Percentiles rank a stretch among this genome's conserved stretches.
phyloP scores from a whole-genome alignment of 768 basidiomycete genomes.

The Kondoa malvinella region DNA sequence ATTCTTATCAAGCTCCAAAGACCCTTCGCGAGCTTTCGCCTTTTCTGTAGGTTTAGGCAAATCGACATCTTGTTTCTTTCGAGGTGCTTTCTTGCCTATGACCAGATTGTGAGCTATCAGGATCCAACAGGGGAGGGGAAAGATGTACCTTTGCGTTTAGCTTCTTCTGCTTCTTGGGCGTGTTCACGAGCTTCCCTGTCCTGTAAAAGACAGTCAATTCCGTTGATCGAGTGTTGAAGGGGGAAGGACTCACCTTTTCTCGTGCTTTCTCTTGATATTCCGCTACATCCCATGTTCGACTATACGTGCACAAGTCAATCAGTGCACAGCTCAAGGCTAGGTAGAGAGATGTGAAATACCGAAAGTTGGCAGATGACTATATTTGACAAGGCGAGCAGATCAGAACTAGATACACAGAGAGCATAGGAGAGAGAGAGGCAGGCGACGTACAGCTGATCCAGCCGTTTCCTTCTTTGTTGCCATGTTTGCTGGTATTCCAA shows the following conservation, averaged over 20 bases:
- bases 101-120: conserved; percentile 3
- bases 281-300: conserved; percentile 90
- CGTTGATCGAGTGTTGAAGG: neutral
- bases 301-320: conserved; percentile 13
- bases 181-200: conserved; percentile 63
- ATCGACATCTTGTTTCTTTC: conserved; percentile 38
- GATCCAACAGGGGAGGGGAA: neutral
- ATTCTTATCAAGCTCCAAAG: conserved; percentile 86
- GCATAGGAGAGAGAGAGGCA: too few relatives aligned
- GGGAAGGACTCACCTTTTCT: conserved; percentile 36
- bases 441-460: too few relatives aligned
- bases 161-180: conserved; percentile 71
- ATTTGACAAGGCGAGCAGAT: too few relatives aligned
- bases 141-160: conserved; percentile 56
- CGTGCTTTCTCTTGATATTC: conserved; percentile 67
- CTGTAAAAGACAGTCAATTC: conserved; percentile 12
- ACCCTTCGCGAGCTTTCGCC: conserved; percentile 68
- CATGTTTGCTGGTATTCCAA: neutral
- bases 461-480: too few relatives aligned
- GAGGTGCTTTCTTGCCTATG: conserved; percentile 51
- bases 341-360: neutral
- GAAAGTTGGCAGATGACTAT: neutral
- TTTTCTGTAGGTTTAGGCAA: conserved; percentile 84
- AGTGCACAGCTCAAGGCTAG: neutral
- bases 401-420: too few relatives aligned